Percentiles rank a stretch among this genome's conserved stretches.
phyloP scores from a whole-genome alignment of 108 stramenopile species.

The Parietichytrium sp. region DNA sequence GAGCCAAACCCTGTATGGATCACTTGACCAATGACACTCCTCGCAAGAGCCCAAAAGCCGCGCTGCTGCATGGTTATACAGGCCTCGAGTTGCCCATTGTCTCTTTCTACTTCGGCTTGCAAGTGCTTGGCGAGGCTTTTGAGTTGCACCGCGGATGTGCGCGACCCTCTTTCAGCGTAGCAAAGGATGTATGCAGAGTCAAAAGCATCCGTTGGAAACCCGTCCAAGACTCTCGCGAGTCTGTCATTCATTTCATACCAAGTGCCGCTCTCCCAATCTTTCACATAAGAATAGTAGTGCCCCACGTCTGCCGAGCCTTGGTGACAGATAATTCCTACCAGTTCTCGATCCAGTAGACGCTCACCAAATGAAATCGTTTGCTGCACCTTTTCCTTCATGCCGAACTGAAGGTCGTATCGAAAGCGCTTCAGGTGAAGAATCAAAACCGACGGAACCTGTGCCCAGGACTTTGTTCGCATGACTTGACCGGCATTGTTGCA shows the following conservation, averaged over 20 bases:
- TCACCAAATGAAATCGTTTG: background rate
- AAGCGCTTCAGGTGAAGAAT: constrained; percentile 34
- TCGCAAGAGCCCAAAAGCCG: background rate
- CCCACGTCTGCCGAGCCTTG: background rate
- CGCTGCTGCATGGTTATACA: background rate
- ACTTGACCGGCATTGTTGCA: background rate
- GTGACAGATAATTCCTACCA: constrained; percentile 24
- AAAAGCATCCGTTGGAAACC: constrained; percentile 6
- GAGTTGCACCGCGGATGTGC: background rate
- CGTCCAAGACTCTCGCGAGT: background rate
- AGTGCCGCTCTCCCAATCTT: background rate
- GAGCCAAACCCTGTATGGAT: no score
- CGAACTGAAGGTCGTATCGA: constrained; percentile 10
- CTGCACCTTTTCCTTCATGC: background rate
- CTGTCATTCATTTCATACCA: constrained; percentile 20
- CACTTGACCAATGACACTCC: background rate
- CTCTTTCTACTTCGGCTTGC: background rate
- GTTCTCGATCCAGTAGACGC: background rate
- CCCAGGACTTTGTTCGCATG: background rate
- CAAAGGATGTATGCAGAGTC: constrained; percentile 25
- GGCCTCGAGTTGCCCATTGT: background rate
- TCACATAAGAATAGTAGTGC: constrained; percentile 19
- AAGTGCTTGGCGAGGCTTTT: background rate
- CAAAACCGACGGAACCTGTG: background rate
- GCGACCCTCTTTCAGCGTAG: background rate